phyloP scores from a whole-genome alignment of 164 flowering plant genomes.

The Aristolochia californica region DNA sequence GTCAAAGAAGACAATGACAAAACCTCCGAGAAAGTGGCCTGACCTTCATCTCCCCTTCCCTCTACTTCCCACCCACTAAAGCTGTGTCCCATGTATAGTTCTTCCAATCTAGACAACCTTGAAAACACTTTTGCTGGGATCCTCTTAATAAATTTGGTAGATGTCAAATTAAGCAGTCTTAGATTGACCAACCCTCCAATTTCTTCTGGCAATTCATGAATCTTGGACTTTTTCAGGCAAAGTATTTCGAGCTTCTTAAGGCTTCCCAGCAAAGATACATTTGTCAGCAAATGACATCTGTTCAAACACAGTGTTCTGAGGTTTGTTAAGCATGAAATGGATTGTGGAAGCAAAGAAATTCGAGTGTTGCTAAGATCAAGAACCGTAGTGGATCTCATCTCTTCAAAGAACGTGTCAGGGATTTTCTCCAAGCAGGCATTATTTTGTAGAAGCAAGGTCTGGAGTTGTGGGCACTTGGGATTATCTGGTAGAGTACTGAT shows the following conservation, averaged over 20 bases:
- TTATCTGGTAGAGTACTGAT: not conserved
- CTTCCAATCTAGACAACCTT: slow-evolving; percentile 8
- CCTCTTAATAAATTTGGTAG: not conserved
- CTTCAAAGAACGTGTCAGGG: slow-evolving; percentile 5
- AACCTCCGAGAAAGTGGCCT: slow-evolving; percentile 4
- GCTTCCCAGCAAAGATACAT: not conserved
- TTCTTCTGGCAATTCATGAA: not conserved
- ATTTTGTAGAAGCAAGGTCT: not conserved
- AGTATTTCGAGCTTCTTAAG: slow-evolving; percentile 5
- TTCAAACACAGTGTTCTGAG: slow-evolving; percentile 7
- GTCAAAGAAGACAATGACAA: slow-evolving; percentile 1
- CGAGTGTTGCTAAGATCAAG: slow-evolving; percentile 1
- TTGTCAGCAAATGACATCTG: not conserved
- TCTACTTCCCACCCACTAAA: slow-evolving; percentile 4
- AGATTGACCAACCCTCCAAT: slow-evolving; percentile 1
- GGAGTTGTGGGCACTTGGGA: slow-evolving; percentile 4
- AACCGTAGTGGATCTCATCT: slow-evolving; percentile 5
- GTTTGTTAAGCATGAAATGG: slow-evolving; percentile 2
- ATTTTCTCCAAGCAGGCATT: not conserved
- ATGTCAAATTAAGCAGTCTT: slow-evolving; percentile 3
- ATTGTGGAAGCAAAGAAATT: slow-evolving; percentile 2
- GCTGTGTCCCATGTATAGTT: slow-evolving; percentile 4
- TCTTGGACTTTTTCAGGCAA: not conserved
- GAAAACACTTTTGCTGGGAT: slow-evolving; percentile 3
- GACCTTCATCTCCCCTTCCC: not conserved